Evolutionary conservation across 2,329 filamentous ascomycete species (phyloP), one percentile per base, ranked within the genome.

Genomic region (Escovopsis sp.): DNA sequence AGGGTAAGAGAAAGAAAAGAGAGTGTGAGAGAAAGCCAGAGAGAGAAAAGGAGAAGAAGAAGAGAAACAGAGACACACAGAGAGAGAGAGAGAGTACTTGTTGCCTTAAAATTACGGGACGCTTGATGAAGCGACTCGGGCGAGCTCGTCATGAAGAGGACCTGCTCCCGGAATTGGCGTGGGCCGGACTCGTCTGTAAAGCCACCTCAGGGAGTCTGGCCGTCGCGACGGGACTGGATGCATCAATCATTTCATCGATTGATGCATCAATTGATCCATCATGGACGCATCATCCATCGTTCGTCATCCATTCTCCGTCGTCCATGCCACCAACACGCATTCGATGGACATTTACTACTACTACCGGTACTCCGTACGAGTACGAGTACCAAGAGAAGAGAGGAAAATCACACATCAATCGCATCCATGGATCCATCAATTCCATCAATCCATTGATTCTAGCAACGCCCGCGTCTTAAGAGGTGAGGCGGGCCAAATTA

Each of bases 61-160:
- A 42, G 39, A 40, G 40, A 6, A 33, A 36, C 25, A 34, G 40
- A 24, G 40, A 27, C 25, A 42, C 42, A 42, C n/a, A n/a, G n/a
- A n/a, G n/a, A n/a, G n/a, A n/a, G n/a, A 37, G 14, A 36, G 24
- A 45, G 41, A 39, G 38, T 37, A 24, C 35, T 40, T 40, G 37
- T 40, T 40, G 35, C 38, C 40, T 40, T 43, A 43, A 45, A 45
- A 34, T 43, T 45, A 41, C 44, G 36, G 35, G 41, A 27, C 41
- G 43, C 37, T 45, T 40, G 36, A 27, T 39, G 37, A 45, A 43
- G 44, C 44, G 38, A 39, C 39, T 45, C 39, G 43, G 39, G 40
- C 24, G 40, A 35, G 36, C 39, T 39, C 39, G 32, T 35, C 32
- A 34, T 39, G 43, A 31, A 40, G 38, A 34, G 35, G 14, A 37